Evolutionary conservation across 192 early-diverging fungal species (phyloP).

Genomic region (Spinellus fusiger): DNA sequence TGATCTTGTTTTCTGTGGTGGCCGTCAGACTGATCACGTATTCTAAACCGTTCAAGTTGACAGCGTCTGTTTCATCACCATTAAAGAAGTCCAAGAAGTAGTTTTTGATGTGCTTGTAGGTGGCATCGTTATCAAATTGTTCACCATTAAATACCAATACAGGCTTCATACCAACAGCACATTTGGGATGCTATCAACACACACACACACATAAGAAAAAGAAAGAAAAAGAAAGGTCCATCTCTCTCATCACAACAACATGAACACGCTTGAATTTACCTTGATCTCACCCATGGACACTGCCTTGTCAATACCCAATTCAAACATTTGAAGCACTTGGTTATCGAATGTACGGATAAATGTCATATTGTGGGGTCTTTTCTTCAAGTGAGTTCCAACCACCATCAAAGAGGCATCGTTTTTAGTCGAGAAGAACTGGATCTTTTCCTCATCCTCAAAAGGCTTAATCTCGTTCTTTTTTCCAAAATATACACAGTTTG

Average conservation of each 20-base stretch:
- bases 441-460: constrained; percentile 86
- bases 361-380: constrained; percentile 90
- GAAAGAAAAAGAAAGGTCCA: not conserved
- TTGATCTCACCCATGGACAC: constrained; percentile 66
- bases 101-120: constrained; percentile 72
- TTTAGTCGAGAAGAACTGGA: constrained; percentile 94
- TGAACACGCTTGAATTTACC: constrained; percentile 43
- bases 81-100: constrained; percentile 88
- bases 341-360: constrained; percentile 91
- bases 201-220: not conserved
- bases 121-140: constrained; percentile 65
- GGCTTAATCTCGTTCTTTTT: constrained; percentile 96
- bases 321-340: constrained; percentile 93
- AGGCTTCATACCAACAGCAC: constrained; percentile 69
- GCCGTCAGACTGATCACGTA: constrained; percentile 85
- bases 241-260: constrained; percentile 44
- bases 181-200: not conserved
- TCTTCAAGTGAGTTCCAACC: constrained; percentile 90
- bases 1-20: constrained; percentile 58
- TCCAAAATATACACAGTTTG: constrained; percentile 80
- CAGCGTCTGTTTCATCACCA: constrained; percentile 66
- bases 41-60: constrained; percentile 84
- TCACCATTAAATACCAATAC: constrained; percentile 89
- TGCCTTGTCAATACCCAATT: constrained; percentile 76
- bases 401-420: constrained; percentile 92